Evolutionary conservation across 2,329 filamentous ascomycete species (phyloP).

Genomic region (Cordyceps pruinosa): DNA sequence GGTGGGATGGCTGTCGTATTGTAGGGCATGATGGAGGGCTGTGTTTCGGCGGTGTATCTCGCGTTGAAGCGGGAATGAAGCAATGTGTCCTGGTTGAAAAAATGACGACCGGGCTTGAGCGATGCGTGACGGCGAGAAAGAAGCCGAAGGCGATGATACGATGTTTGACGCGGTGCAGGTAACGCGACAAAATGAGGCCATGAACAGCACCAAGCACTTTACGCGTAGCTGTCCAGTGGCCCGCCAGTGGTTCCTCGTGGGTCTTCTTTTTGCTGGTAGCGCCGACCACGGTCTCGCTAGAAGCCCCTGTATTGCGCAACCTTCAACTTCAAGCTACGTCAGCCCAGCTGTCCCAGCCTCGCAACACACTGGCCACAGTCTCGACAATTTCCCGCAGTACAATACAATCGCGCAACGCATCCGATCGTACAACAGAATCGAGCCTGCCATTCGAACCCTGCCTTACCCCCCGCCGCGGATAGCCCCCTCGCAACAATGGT

Average conservation of each 20-base stretch:
- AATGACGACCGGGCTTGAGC: neutral
- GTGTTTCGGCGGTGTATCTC: neutral
- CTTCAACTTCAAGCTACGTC: constrained; percentile 1
- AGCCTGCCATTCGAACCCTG: neutral
- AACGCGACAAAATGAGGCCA: neutral
- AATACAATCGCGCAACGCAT: neutral
- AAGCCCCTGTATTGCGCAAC: constrained; percentile 14
- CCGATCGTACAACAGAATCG: neutral
- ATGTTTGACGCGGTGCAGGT: neutral
- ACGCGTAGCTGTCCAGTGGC: neutral
- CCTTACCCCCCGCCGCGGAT: neutral
- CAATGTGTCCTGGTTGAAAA: neutral
- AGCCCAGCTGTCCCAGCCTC: neutral
- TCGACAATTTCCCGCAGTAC: neutral
- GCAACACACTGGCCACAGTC: neutral
- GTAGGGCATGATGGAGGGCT: constrained; percentile 62
- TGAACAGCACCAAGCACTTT: neutral
- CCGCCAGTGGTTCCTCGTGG: neutral
- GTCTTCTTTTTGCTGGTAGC: neutral
- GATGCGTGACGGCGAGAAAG: neutral
- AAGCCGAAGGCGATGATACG: neutral
- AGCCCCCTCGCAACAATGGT: constrained; percentile 25
- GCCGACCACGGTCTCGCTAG: constrained; percentile 11
- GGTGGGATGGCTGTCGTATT: constrained; percentile 80
- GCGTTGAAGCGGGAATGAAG: neutral